Conservation (phyloP, 441 rosid genomes). For the Croton setiger region DNA sequence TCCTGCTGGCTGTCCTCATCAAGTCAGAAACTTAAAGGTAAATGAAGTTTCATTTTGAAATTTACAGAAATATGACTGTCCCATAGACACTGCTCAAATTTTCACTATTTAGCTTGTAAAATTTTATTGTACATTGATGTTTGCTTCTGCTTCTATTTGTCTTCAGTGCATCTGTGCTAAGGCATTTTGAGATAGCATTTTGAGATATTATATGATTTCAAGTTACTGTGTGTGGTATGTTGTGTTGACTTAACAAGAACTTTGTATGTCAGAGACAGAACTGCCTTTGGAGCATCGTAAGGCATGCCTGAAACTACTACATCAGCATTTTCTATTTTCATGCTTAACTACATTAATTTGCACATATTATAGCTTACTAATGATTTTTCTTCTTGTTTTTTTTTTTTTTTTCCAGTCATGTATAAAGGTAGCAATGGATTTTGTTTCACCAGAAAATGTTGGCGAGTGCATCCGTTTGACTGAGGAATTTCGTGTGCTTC, state of each 20-base stretch:
- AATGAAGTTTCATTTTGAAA: neutral
- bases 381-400: neutral
- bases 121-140: neutral
- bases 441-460: constrained; percentile 35
- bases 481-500: constrained; percentile 29
- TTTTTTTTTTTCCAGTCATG: constrained; percentile 26
- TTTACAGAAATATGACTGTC: neutral
- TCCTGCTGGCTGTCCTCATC: constrained; percentile 97
- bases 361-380: neutral
- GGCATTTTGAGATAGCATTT: too few species aligned
- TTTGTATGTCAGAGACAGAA: neutral
- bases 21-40: constrained; percentile 94
- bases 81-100: neutral
- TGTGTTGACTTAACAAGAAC: neutral
- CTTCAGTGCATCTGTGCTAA: neutral
- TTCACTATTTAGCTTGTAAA: neutral
- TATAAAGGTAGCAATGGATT: constrained; percentile 34
- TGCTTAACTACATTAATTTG: neutral
- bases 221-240: neutral
- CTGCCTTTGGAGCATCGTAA: neutral
- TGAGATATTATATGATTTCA: neutral
- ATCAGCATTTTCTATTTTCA: constrained; percentile 8
- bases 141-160: neutral
- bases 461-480: constrained; percentile 31
- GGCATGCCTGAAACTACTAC: neutral